phyloP scores from a whole-genome alignment of 257 asterid species.

The Nicotiana noctiflora region DNA sequence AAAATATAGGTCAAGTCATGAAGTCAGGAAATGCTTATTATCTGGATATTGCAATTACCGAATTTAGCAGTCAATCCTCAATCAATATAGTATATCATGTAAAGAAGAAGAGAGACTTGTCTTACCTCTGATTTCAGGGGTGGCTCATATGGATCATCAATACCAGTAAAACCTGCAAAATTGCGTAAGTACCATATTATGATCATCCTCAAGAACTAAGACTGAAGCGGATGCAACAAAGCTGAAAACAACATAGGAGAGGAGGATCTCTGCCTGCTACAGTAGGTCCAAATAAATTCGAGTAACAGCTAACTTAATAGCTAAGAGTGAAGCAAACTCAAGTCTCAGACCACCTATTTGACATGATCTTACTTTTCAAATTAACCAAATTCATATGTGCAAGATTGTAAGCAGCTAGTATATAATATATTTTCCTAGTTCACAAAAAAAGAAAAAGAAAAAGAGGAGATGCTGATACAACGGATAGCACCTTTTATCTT shows the following conservation, averaged over 20 bases:
- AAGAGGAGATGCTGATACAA: background rate
- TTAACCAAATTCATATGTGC: background rate
- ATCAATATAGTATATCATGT: background rate
- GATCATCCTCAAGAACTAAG: background rate
- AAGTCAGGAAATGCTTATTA: background rate
- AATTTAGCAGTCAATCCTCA: background rate
- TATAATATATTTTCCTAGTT: conserved; percentile 6
- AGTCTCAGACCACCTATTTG: background rate
- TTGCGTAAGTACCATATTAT: background rate
- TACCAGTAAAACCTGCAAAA: conserved; percentile 83
- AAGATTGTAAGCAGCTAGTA: background rate
- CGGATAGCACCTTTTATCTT: conserved; percentile 69
- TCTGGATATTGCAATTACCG: background rate
- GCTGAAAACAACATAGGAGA: background rate
- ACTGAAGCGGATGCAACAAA: background rate
- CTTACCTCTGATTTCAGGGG: conserved; percentile 82
- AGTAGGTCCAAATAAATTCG: background rate
- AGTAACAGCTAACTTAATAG: background rate
- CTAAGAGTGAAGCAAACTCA: background rate
- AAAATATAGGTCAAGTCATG: background rate
- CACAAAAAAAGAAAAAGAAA: background rate
- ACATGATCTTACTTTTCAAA: background rate
- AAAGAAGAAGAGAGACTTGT: background rate
- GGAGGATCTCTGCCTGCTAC: background rate
- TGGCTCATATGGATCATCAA: conserved; percentile 94